phyloP scores from a whole-genome alignment of 352 stramenopile species.

The Globisporangium solare region DNA sequence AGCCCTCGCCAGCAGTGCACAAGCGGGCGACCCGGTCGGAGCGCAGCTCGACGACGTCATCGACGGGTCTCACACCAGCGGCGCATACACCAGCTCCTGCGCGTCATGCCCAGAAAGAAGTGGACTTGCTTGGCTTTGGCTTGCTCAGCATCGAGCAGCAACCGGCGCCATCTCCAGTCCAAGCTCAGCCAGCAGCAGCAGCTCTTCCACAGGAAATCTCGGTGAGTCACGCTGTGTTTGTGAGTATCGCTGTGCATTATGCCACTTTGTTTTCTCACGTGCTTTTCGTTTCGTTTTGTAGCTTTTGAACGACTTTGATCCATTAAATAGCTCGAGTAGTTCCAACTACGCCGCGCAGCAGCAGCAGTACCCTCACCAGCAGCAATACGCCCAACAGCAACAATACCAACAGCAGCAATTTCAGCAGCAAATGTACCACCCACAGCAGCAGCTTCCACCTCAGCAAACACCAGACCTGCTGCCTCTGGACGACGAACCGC shows the following conservation, averaged over 20 bases:
- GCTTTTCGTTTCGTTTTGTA: slow-evolving; percentile 8
- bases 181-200: slow-evolving; percentile 10
- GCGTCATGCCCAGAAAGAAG: slow-evolving; percentile 32
- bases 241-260: not conserved
- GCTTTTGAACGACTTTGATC: slow-evolving; percentile 53
- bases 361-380: slow-evolving; percentile 12
- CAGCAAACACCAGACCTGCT: slow-evolving; percentile 17
- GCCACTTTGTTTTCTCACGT: not conserved
- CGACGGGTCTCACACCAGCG: slow-evolving; percentile 4
- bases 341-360: slow-evolving; percentile 20
- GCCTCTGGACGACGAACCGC: slow-evolving; percentile 32
- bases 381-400: slow-evolving; percentile 20
- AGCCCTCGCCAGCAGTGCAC: slow-evolving; percentile 17
- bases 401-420: slow-evolving; percentile 17
- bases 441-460: slow-evolving; percentile 25
- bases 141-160: slow-evolving; percentile 39
- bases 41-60: slow-evolving; percentile 8
- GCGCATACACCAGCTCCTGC: slow-evolving; percentile 17
- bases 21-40: slow-evolving; percentile 13
- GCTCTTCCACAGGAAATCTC: slow-evolving; percentile 43
- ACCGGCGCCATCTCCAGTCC: slow-evolving; percentile 17
- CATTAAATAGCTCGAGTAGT: slow-evolving; percentile 26
- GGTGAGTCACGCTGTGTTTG: slow-evolving; percentile 24
- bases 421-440: slow-evolving; percentile 31
- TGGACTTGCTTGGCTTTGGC: slow-evolving; percentile 78